Percentiles rank a stretch among this genome's conserved stretches.
These are phyloP conservation scores for Pontederia crassipes DNA, from an alignment of 176 grass and related monocot species.

Conservation along the genomic window DNA sequence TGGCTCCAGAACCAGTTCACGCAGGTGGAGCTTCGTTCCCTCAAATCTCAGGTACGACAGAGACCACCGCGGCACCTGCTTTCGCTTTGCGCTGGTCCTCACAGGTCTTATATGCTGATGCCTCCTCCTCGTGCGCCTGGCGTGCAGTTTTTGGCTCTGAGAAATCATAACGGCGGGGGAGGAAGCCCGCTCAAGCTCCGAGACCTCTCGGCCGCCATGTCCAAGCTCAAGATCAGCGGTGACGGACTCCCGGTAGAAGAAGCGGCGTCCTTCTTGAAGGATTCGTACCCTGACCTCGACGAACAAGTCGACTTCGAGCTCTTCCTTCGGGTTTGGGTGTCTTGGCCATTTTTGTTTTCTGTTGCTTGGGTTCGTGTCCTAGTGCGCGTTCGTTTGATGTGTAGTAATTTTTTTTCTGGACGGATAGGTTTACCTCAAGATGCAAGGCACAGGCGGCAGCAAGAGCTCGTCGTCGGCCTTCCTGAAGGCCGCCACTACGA, in stretches of 20 bases:
- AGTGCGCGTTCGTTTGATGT: background rate
- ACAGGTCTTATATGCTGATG: background rate
- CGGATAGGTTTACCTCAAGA: conserved; percentile 47
- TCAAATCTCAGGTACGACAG: conserved; percentile 5
- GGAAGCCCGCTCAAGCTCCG: conserved; percentile 20
- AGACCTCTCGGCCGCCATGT: conserved; percentile 54
- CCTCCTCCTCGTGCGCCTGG: background rate
- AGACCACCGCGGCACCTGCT: background rate
- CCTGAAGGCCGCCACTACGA: conserved; percentile 81
- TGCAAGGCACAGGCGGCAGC: conserved; percentile 43
- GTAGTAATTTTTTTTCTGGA: background rate
- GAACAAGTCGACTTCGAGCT: conserved; percentile 60
- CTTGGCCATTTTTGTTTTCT: background rate
- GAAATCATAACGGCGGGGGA: conserved; percentile 29
- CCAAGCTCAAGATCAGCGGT: conserved; percentile 19
- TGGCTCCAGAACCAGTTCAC: conserved; percentile 22
- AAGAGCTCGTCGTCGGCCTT: conserved; percentile 26
- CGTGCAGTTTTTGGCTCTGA: conserved; percentile 34
- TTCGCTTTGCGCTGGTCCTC: background rate
- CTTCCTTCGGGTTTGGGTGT: conserved; percentile 39
- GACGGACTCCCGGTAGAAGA: conserved; percentile 45
- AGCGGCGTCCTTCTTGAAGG: conserved; percentile 40
- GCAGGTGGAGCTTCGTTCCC: conserved; percentile 13
- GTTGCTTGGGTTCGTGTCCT: background rate
- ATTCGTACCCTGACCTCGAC: conserved; percentile 27